A percentile compares a stretch with the other conserved stretches of the same genome.
Conservation (phyloP, 2,329 filamentous ascomycete species). For the Aspergillus unguis region DNA sequence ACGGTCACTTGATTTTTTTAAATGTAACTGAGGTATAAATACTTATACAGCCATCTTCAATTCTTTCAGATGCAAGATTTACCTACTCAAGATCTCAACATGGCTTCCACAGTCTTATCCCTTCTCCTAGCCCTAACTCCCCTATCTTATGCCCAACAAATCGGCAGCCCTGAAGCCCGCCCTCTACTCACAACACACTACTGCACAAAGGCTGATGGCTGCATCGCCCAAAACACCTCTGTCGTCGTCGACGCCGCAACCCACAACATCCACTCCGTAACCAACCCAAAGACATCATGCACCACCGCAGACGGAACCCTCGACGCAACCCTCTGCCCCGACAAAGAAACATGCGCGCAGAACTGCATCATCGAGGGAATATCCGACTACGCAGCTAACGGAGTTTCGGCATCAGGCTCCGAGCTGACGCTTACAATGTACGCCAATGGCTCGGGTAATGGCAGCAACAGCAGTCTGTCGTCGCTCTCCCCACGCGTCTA, state of each 20-base stretch:
- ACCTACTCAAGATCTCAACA: neutral
- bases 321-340: conserved; percentile 46
- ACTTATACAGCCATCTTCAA: neutral
- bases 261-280: conserved; percentile 47
- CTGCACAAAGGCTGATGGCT: conserved; percentile 49
- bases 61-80: neutral
- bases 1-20: neutral
- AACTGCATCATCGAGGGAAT: conserved; percentile 57
- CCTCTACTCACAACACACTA: conserved; percentile 50
- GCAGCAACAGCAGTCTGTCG: conserved; percentile 21
- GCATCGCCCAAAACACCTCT: conserved; percentile 49
- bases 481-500: conserved; percentile 50
- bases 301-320: conserved; percentile 48
- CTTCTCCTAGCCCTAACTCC: conserved; percentile 16
- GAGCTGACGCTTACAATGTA: conserved; percentile 48
- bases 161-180: conserved; percentile 50
- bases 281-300: conserved; percentile 46
- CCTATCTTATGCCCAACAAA: conserved; percentile 51
- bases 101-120: conserved; percentile 16
- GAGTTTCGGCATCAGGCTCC: conserved; percentile 46
- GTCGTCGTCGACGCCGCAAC: conserved; percentile 55
- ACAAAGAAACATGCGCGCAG: conserved; percentile 47
- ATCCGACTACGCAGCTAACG: conserved; percentile 49
- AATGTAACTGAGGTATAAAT: neutral
- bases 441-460: conserved; percentile 15